Percentiles rank a stretch among this genome's conserved stretches.
phyloP scores from a whole-genome alignment of 805 yeast species.

The Metschnikowia cubensis region DNA sequence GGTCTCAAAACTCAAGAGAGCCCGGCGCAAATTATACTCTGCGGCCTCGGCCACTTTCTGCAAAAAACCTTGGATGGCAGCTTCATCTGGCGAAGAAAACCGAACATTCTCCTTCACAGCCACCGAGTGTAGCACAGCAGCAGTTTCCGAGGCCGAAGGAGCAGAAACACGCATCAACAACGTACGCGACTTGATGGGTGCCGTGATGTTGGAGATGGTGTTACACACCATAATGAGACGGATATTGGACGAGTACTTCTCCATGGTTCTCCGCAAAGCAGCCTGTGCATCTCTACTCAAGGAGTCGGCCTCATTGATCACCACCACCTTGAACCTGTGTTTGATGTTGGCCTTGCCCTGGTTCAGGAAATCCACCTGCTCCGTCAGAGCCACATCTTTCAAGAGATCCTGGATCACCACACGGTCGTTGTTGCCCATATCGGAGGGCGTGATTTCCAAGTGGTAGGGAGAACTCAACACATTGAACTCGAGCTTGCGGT shows the following conservation, averaged over 20 bases:
- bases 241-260: slow-evolving; percentile 83
- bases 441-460: slow-evolving; percentile 93
- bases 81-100: slow-evolving; percentile 38
- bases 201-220: slow-evolving; percentile 85
- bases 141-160: slow-evolving; percentile 62
- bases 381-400: slow-evolving; percentile 93
- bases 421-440: slow-evolving; percentile 93
- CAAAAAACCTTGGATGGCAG: slow-evolving; percentile 34
- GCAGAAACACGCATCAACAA: slow-evolving; percentile 83
- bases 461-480: slow-evolving; percentile 91
- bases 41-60: slow-evolving; percentile 50
- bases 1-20: slow-evolving; percentile 79
- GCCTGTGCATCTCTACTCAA: slow-evolving; percentile 93
- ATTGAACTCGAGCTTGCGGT: slow-evolving; percentile 81
- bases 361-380: slow-evolving; percentile 78
- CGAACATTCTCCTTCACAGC: slow-evolving; percentile 52
- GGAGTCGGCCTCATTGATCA: slow-evolving; percentile 89
- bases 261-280: slow-evolving; percentile 94
- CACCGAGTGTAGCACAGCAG: slow-evolving; percentile 50
- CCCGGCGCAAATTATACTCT: slow-evolving; percentile 72
- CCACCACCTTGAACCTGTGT: slow-evolving; percentile 70
- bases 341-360: slow-evolving; percentile 35
- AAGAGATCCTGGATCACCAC: slow-evolving; percentile 90
- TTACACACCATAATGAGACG: slow-evolving; percentile 82
- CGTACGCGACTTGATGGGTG: slow-evolving; percentile 93